Base-by-base conservation (phyloP, 176 grass and related monocot genomes). In the Zoysia japonica region DNA sequence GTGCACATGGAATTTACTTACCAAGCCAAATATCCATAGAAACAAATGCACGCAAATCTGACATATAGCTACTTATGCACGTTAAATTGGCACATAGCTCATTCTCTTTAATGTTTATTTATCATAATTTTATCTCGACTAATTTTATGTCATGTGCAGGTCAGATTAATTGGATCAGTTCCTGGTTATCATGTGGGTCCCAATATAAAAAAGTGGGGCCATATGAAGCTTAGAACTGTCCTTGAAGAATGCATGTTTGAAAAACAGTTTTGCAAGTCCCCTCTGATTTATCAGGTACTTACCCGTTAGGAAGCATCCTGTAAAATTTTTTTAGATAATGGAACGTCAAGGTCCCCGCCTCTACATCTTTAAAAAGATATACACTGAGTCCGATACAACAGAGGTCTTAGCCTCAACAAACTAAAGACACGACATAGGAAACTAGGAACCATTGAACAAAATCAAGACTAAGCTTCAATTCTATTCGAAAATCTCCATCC, bases 91-190 rank as follows among this genome's bases (percentile, higher is more conserved):
- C 28, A 28, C 28, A 28, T 44, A 75, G 15, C 39, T 44, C 43
- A 42, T 57, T 40, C 7, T 45, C n/a, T 64, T 28, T 13, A 15
- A 2, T 19, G n/a, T 3, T 9, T 68, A 15, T 72, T 36, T 65
- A 14, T 50, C 55, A 78, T 73, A 72, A 50, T 57, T 60, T 61
- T 62, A 43, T 47, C 52, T 83, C 28, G 20, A 39, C 47, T 68
- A 7, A 73, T 77, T 74, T 81, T 78, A 44, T 55, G 37, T 68
- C 6, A 4, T 80, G 69, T 55, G 48, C 74, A 97, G 95, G 95
- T 97, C 68, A 92, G 91, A 80, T 82, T 97, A 78, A 90, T 97
- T 41, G 91, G 85, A 62, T 98, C 95, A 38, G 89, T 94, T 85
- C 95, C 95, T 65, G 92, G 92, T 79, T 98, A 98, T 85, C 95